A percentile compares a stretch with the other conserved stretches of the same genome.
Conservation (phyloP, 2,329 filamentous ascomycete genomes). For the Cryphonectria radicalis region DNA sequence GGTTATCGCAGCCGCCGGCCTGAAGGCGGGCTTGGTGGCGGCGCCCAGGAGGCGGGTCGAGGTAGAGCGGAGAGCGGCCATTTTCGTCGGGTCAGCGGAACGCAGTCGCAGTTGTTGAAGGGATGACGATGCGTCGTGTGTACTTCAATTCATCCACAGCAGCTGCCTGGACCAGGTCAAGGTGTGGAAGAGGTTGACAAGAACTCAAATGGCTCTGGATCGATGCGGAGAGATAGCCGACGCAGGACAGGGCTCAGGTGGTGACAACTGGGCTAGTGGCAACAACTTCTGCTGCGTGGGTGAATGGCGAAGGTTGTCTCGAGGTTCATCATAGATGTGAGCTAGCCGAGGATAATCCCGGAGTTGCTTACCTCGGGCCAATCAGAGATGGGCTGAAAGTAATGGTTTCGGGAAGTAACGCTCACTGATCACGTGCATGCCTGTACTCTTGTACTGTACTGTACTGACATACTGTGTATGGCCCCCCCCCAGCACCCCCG, state of each 20-base stretch:
- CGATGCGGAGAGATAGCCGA: constrained; percentile 7
- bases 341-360: constrained; percentile 20
- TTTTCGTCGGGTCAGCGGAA: constrained; percentile 39
- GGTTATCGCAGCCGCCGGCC: constrained; percentile 37
- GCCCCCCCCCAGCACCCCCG: not conserved
- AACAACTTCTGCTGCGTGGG: constrained; percentile 13
- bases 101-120: not conserved
- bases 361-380: not conserved
- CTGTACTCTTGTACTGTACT: not conserved
- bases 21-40: constrained; percentile 48
- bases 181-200: not conserved
- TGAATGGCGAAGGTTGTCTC: not conserved
- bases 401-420: constrained; percentile 19
- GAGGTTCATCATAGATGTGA: constrained; percentile 22
- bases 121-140: constrained; percentile 5
- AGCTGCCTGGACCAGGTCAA: not conserved
- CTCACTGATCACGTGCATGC: constrained; percentile 12
- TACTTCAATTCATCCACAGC: constrained; percentile 5
- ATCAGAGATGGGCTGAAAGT: constrained; percentile 17
- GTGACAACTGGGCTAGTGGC: constrained; percentile 21
- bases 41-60: constrained; percentile 56
- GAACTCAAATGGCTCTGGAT: constrained; percentile 1
- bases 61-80: constrained; percentile 66
- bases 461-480: too few species aligned
- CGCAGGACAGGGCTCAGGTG: constrained; percentile 9